Evolutionary conservation across 2,329 filamentous ascomycete species (phyloP), one percentile per base, ranked within the genome.

Genomic region (Coniella lustricola): DNA sequence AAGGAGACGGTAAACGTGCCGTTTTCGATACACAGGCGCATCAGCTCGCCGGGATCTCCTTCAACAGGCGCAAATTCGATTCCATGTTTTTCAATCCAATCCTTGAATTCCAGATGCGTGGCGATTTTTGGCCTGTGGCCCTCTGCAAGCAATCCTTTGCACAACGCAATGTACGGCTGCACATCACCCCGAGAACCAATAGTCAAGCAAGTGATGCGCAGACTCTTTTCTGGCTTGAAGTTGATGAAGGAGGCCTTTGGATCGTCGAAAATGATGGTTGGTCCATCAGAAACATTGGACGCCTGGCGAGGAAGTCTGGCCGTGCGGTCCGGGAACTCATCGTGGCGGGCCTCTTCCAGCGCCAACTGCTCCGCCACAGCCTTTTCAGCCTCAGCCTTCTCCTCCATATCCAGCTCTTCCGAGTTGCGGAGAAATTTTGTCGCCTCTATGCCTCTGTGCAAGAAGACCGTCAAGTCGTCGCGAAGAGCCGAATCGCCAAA

Each of bases 1-100:
- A 98, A 98, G 1, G 87, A 84, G 59, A 86, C 86, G 0, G 93
- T 97, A 62, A 98, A 98, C 69, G 95, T 97, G 59, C 93, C 93
- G 61, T 97, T 89, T 62, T 97, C 90, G 42, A 97, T 91, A 61
- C 93, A 98, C 35, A 98, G 82, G 1, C 85, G 80, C 91, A 98
- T 97, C 39, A 98, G 76, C 66, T 97, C 91, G 29, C 82, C 88
- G 1, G 93, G 93, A 60, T 98, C 90, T 29, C 93, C 93, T 53
- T 85, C 90, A 0, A 98, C 85, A 7, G 85, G 82, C 4, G 81
- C 82, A 64, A 97, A 98, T 52, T 93, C 89, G 58, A 98, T 96
- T 1, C 91, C 93, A 62, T 97, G 89, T n/a, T 82, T 80, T 62
- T 89, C 80, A 38, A 98, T 80, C 90, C 91, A 98, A 13, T 74